Evolutionary conservation across 768 basidiomycete species (phyloP), one percentile per base, ranked within the genome.

Genomic region (Collybia nuda): DNA sequence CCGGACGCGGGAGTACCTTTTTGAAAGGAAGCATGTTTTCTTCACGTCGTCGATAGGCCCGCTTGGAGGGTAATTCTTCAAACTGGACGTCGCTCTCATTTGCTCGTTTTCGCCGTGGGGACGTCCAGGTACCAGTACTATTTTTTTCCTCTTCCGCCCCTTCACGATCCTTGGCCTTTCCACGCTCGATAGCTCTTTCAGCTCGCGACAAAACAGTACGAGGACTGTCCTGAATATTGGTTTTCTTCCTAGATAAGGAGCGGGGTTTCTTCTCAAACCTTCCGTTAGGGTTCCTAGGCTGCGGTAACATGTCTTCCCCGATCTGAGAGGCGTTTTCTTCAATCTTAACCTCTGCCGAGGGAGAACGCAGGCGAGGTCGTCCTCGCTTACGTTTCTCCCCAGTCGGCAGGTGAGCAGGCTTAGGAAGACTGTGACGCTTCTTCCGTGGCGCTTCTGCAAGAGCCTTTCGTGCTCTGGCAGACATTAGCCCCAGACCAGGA

Each of bases 221-320:
- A 35, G 35, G 26, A 21, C 36, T 12, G 17, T 40, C 46, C 38
- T 51, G 17, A 39, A 38, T 36, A 15, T 36, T 48, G 12, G 50
- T 62, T 61, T 65, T 75, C 58, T 74, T 70, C 52, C 70, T 60
- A 48, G 67, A 39, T n/a, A 18, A 15, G 6, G 37, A 72, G 58
- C 67, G 69, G 29, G 68, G 72, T 62, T 86, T 86, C 69, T 79
- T 83, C 29, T 84, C 84, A 55, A 88, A 88, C 15, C 84, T 74
- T 38, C 86, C 86, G 54, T 87, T 86, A 15, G 66, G 67, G 46
- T 81, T 78, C 50, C 86, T 75, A 2, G 86, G 86, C 58, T 88
- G 86, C 9, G 67, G 63, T 48, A 67, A 74, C 26, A 63, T 51
- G 37, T 56, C 55, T 38, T 67, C 63, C 41, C 66, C 61, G 5